A percentile compares a stretch with the other conserved stretches of the same genome.
These are phyloP conservation scores for Pyrenula massariospora DNA, from an alignment of 495 filamentous ascomycete genomes.

Conservation along the genomic window DNA sequence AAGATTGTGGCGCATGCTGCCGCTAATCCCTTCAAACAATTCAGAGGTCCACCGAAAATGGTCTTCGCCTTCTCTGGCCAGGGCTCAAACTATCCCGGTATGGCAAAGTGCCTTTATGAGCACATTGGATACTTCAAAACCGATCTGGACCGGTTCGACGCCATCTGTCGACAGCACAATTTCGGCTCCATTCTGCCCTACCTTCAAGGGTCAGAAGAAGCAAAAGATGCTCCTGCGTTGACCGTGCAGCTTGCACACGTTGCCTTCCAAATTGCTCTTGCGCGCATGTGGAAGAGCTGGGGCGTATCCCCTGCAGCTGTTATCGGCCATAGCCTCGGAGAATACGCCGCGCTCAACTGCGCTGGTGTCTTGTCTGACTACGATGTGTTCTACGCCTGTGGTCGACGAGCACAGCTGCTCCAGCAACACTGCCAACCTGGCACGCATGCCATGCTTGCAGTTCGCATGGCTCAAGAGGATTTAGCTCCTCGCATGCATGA, in stretches of 20 bases:
- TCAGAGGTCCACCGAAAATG: conserved; percentile 29
- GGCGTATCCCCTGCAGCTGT: conserved; percentile 21
- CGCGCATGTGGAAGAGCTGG: conserved; percentile 17
- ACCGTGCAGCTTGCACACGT: conserved; percentile 50
- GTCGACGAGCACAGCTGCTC: conserved; percentile 20
- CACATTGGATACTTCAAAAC: conserved; percentile 46
- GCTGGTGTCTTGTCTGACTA: conserved; percentile 24
- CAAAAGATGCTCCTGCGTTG: conserved; percentile 16
- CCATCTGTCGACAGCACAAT: conserved; percentile 46
- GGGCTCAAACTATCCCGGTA: conserved; percentile 36
- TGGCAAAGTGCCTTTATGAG: conserved; percentile 54
- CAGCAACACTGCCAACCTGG: conserved; percentile 11
- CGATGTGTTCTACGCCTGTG: conserved; percentile 26
- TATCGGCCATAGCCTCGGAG: conserved; percentile 30
- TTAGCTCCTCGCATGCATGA: not conserved
- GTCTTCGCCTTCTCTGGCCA: conserved; percentile 43
- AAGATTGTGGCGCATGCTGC: too few species aligned
- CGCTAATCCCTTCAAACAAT: conserved; percentile 44
- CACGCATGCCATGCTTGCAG: conserved; percentile 20
- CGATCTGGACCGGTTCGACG: conserved; percentile 51
- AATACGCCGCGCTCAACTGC: conserved; percentile 28
- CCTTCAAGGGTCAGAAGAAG: conserved; percentile 19
- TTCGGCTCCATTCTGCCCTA: conserved; percentile 58
- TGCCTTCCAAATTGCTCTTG: conserved; percentile 23
- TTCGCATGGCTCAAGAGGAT: conserved; percentile 3